Evolutionary conservation across 2,329 filamentous ascomycete genomes (phyloP).

Genomic region (Bimuria novae-zelandiae): DNA sequence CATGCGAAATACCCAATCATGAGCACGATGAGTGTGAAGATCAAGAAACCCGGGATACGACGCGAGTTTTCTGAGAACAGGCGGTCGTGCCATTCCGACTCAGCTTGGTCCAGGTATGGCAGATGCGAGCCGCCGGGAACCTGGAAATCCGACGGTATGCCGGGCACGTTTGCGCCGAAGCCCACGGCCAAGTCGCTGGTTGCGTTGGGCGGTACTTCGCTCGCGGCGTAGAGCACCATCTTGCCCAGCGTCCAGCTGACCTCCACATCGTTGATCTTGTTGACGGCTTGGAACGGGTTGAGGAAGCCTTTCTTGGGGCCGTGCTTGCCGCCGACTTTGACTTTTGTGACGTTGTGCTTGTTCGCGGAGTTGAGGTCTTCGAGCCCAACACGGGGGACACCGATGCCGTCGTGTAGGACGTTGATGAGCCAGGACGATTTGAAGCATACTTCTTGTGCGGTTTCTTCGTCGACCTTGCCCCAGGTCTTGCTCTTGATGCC

Average conservation of each 20-base stretch:
- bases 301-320: conserved; percentile 68
- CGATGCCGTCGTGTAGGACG: conserved; percentile 93
- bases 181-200: conserved; percentile 74
- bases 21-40: conserved; percentile 76
- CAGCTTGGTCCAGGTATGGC: conserved; percentile 47
- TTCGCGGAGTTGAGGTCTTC: conserved; percentile 63
- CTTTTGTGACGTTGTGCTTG: conserved; percentile 79
- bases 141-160: conserved; percentile 78
- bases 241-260: conserved; percentile 97
- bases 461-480: conserved; percentile 72
- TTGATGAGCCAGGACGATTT: conserved; percentile 99
- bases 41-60: conserved; percentile 72
- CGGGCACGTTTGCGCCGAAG: conserved; percentile 82
- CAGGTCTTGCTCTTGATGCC: conserved; percentile 69
- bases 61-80: conserved; percentile 69
- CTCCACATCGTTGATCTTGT: conserved; percentile 89
- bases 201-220: conserved; percentile 74
- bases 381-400: conserved; percentile 81
- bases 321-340: conserved; percentile 66
- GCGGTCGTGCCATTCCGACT: conserved; percentile 59
- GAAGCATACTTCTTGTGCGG: conserved; percentile 89
- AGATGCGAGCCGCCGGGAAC: conserved; percentile 67
- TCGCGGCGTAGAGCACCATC: conserved; percentile 92
- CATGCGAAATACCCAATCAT: conserved; percentile 74
- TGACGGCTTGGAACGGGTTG: conserved; percentile 87